These are phyloP conservation scores for Sclerotinia borealis DNA, from an alignment of 2,329 filamentous ascomycete species.

Conservation along the genomic window DNA sequence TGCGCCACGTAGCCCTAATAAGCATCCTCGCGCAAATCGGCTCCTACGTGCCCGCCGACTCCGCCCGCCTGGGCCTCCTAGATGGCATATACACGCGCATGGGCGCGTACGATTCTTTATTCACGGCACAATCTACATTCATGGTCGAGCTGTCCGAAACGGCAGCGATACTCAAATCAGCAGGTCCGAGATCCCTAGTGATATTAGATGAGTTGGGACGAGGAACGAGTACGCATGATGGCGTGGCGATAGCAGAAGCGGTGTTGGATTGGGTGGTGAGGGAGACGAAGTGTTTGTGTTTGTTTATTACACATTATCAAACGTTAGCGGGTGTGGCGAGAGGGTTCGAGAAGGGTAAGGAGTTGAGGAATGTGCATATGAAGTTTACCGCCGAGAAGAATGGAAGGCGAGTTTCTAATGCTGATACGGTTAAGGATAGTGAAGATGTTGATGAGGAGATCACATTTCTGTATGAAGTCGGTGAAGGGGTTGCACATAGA, in stretches of 20 bases:
- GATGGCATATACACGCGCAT: conserved; percentile 94
- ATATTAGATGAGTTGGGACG: conserved; percentile 93
- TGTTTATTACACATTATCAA: conserved; percentile 99
- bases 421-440: conserved; percentile 36
- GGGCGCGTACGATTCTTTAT: conserved; percentile 91
- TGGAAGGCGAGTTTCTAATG: conserved; percentile 31
- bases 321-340: conserved; percentile 66
- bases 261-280: conserved; percentile 80
- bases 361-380: conserved; percentile 89
- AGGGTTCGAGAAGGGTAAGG: conserved; percentile 53
- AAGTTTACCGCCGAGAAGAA: conserved; percentile 53
- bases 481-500: conserved; percentile 83
- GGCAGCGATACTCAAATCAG: conserved; percentile 80
- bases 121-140: conserved; percentile 91
- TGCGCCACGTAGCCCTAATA: conserved; percentile 85
- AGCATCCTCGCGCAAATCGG: conserved; percentile 92
- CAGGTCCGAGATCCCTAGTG: conserved; percentile 76
- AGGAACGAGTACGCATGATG: conserved; percentile 91
- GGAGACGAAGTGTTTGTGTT: conserved; percentile 67
- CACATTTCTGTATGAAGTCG: conserved; percentile 91
- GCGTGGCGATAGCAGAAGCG: conserved; percentile 88
- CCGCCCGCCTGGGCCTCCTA: conserved; percentile 69
- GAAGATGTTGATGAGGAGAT: conserved; percentile 63
- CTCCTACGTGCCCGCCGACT: conserved; percentile 80
- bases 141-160: conserved; percentile 98